Evolutionary conservation across 768 basidiomycete genomes (phyloP).

Genomic region (Strobilomyces confusus): DNA sequence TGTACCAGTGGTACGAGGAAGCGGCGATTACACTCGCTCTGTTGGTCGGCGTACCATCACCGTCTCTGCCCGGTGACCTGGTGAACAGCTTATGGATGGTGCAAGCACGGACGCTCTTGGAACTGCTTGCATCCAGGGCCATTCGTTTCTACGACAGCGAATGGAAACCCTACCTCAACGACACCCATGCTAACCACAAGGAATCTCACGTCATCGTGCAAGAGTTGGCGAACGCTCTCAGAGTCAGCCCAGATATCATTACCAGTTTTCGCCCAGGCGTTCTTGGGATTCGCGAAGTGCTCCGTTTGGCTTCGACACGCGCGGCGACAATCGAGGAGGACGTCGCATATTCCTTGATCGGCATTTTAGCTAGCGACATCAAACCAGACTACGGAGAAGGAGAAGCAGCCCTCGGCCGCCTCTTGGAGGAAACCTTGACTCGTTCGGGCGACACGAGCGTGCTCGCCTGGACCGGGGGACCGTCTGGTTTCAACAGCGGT

Average conservation of each 20-base stretch:
- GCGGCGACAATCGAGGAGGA: not conserved
- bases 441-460: not conserved
- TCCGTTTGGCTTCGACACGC: not conserved
- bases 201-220: not conserved
- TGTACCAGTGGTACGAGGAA: too few relatives aligned
- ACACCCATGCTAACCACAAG: not conserved
- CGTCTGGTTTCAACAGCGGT: not conserved
- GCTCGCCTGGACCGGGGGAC: not conserved
- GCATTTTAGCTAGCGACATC: not conserved
- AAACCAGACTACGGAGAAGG: not conserved
- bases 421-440: not conserved
- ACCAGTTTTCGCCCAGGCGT: not conserved
- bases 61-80: not conserved
- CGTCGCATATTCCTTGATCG: not conserved
- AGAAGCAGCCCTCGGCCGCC: not conserved
- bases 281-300: not conserved
- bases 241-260: not conserved
- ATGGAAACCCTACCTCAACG: slow-evolving; percentile 6
- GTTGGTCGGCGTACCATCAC: too few relatives aligned
- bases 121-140: slow-evolving; percentile 5
- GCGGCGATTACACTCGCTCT: too few relatives aligned
- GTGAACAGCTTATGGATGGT: not conserved
- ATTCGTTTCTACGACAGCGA: slow-evolving; percentile 1
- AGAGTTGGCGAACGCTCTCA: not conserved
- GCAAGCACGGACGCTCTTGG: slow-evolving; percentile 6